Evolutionary conservation across 345 rosid genomes (phyloP).

Genomic region (Excoecaria agallocha): DNA sequence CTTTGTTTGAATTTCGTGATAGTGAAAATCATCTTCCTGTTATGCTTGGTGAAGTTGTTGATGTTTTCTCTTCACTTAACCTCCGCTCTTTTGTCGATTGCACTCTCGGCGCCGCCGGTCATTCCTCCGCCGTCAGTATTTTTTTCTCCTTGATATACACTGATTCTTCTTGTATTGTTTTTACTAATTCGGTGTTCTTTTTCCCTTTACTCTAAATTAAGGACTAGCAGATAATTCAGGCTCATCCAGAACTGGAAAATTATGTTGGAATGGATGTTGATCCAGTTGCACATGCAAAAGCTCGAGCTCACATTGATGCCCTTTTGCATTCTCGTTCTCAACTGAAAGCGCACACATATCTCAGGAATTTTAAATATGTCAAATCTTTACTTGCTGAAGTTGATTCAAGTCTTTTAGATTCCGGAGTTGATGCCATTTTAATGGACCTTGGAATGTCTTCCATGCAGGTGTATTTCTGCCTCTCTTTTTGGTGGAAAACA

Average conservation of each 20-base stretch:
- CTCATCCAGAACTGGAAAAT: constrained; percentile 59
- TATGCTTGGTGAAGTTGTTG: constrained; percentile 79
- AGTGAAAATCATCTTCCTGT: constrained; percentile 60
- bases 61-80: constrained; percentile 54
- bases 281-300: constrained; percentile 68
- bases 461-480: constrained; percentile 63
- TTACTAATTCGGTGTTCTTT: background rate
- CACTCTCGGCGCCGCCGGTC: constrained; percentile 92
- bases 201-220: background rate
- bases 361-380: constrained; percentile 60
- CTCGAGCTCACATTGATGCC: constrained; percentile 43
- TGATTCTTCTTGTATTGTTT: background rate
- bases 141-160: background rate
- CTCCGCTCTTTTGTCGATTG: constrained; percentile 76
- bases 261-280: constrained; percentile 91
- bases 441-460: constrained; percentile 99
- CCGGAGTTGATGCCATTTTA: constrained; percentile 78
- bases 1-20: background rate
- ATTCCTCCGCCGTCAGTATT: constrained; percentile 71
- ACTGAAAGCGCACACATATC: constrained; percentile 43
- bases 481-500: background rate
- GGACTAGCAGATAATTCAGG: constrained; percentile 54
- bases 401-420: constrained; percentile 37
- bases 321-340: constrained; percentile 36
- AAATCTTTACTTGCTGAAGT: constrained; percentile 47